Evolutionary conservation across 192 early-diverging fungal genomes (phyloP).

Genomic region (Diversispora eburnea): DNA sequence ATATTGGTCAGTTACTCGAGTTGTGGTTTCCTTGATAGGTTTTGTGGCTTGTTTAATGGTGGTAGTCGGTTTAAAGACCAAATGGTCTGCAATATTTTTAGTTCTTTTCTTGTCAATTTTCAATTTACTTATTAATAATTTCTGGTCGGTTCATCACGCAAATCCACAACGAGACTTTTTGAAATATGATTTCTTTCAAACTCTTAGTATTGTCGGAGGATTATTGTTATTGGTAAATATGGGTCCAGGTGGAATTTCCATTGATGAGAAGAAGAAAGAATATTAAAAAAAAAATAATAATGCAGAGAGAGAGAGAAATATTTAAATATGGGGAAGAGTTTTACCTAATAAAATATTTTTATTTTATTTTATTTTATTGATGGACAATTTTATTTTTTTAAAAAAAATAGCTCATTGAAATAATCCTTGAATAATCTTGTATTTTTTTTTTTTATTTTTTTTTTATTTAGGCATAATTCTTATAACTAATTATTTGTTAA

Average conservation of each 20-base stretch:
- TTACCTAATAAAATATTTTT: too few species aligned
- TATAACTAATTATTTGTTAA: too few species aligned
- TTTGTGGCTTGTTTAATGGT: conserved; percentile 89
- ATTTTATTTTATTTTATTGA: too few species aligned
- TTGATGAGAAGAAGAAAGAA: conserved; percentile 97
- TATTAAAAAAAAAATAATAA: conserved; percentile 67
- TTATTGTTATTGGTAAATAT: conserved; percentile 90
- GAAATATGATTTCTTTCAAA: conserved; percentile 99
- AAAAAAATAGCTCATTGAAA: too few species aligned
- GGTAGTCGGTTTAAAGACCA: conserved; percentile 96
- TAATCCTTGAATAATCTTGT: too few species aligned
- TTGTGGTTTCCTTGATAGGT: conserved; percentile 69
- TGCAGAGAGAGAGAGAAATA: background rate
- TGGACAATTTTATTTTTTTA: too few species aligned
- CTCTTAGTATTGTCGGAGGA: conserved; percentile 91
- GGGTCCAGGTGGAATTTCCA: conserved; percentile 86
- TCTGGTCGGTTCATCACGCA: conserved; percentile 82
- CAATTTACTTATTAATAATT: conserved; percentile 95
- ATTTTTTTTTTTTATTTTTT: too few species aligned
- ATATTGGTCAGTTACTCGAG: conserved; percentile 61
- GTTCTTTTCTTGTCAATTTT: conserved; percentile 84
- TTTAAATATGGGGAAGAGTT: too few species aligned
- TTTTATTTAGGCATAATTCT: too few species aligned
- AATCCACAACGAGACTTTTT: conserved; percentile 87
- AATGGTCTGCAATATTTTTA: conserved; percentile 91